Conservation (phyloP, 139 green algal genomes). For the Trebouxia sp. region DNA sequence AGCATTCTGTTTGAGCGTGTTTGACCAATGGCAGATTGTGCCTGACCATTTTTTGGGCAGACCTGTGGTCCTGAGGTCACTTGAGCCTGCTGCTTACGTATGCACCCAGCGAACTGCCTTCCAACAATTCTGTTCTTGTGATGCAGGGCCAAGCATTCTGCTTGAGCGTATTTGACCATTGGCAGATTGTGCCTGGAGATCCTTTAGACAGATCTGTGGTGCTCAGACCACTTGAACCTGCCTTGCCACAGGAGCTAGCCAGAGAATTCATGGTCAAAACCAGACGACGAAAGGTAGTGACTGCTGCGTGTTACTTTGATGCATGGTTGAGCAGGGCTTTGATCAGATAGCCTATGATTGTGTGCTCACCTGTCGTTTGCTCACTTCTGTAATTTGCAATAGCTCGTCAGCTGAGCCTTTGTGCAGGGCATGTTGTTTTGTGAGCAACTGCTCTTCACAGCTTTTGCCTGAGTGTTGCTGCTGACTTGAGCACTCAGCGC, state of each 20-base stretch:
- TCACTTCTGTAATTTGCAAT: background rate
- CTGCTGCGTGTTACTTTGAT: background rate
- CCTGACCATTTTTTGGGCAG: slow-evolving; percentile 90
- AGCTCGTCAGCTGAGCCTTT: no score
- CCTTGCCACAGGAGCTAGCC: slow-evolving; percentile 64
- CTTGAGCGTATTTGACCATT: slow-evolving; percentile 95
- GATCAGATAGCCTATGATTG: background rate
- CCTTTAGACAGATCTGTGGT: slow-evolving; percentile 87
- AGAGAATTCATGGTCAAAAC: slow-evolving; percentile 99
- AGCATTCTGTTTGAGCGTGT: slow-evolving; percentile 91
- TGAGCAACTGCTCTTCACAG: no score
- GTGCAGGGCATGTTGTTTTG: no score
- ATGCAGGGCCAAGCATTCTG: slow-evolving; percentile 95
- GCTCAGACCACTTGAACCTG: slow-evolving; percentile 93
- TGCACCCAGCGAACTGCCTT: background rate
- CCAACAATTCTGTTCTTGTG: background rate
- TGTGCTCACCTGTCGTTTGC: background rate
- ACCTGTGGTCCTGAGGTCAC: slow-evolving; percentile 85
- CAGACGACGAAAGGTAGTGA: slow-evolving; percentile 67
- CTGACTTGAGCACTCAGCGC: no score
- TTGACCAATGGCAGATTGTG: slow-evolving; percentile 96
- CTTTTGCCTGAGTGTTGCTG: no score
- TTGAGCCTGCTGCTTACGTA: slow-evolving; percentile 86
- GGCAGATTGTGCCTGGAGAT: slow-evolving; percentile 91
- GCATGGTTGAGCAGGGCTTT: background rate